phyloP scores from a whole-genome alignment of 1,284 basidiomycete genomes.

The Ceratobasidium sp. region DNA sequence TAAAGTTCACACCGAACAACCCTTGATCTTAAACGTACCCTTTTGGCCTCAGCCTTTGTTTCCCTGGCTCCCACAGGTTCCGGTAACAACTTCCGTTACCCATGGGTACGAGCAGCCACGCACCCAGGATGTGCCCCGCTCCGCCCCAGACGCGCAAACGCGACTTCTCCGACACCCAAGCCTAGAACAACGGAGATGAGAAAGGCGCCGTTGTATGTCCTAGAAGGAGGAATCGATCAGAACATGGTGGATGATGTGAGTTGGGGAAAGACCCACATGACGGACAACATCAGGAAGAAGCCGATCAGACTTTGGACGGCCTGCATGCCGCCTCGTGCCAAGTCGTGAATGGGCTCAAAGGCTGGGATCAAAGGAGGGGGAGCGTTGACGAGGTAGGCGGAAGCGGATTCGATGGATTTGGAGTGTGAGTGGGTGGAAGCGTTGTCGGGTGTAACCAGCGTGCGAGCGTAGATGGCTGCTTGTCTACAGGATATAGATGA shows the following conservation, averaged over 20 bases:
- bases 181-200: slow-evolving; percentile 69
- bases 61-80: too few species aligned
- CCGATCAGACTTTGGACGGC: slow-evolving; percentile 63
- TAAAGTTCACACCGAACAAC: too few species aligned
- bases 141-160: slow-evolving; percentile 58
- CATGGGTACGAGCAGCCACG: slow-evolving; percentile 26
- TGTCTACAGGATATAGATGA: not conserved
- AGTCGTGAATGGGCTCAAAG: slow-evolving; percentile 66
- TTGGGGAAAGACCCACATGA: slow-evolving; percentile 64
- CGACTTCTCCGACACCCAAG: slow-evolving; percentile 68
- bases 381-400: not conserved
- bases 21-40: too few species aligned
- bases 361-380: slow-evolving; percentile 51
- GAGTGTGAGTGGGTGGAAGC: slow-evolving; percentile 32
- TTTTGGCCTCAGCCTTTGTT: too few species aligned
- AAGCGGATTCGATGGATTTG: slow-evolving; percentile 29
- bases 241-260: not conserved
- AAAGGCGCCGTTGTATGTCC: slow-evolving; percentile 77
- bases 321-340: slow-evolving; percentile 66
- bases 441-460: slow-evolving; percentile 29
- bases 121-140: slow-evolving; percentile 29
- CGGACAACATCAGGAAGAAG: slow-evolving; percentile 70
- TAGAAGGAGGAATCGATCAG: slow-evolving; percentile 46
- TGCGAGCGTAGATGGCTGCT: not conserved
- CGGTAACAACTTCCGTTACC: not conserved